Base-by-base conservation (phyloP, 78 protist genomes). In the Acrasis kona region DNA sequence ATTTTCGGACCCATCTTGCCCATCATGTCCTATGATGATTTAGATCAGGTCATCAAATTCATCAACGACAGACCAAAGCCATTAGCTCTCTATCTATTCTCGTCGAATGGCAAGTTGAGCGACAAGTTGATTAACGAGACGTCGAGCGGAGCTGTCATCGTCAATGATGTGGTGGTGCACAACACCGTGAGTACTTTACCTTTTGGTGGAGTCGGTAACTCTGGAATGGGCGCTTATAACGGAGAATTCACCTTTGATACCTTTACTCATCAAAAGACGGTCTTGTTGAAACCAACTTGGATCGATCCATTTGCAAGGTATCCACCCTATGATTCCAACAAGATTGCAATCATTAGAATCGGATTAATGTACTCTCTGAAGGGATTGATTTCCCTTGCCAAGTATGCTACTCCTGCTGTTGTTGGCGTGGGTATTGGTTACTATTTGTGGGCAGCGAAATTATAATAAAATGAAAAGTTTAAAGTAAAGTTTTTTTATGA, bases 131-230 rank as follows among this genome's bases (percentile, higher is more conserved):
- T 41, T 19, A 68, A 31, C 58, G 3, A 8, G 34, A 77, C 77
- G 29, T 10, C 28, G 31, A 41, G 86, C 10, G 94, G 92, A 30
- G 2, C 64, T 3, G 64, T 70, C 30, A 5, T 19, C 42, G 58
- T 85, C 68, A 92, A 92, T 58, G 87, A 89, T 32, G 1, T 27
- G 42, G 19, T 84, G 9, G 0, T 69, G 40, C 89, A 86, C 37
- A 0, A 0, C 57, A 32, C 0, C 31, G 0, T 5, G 73, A 30
- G 36, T 3, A 37, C 5, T 0, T 82, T 96, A 30, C 99, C 99
- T 35, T 96, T 96, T 41, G 99, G 98, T 9, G 99, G 99, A 19
- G 87, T 94, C 12, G 99, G 99, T 41, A 57, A 70, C n/a, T 39
- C 79, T 29, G 99, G 99, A 19, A 38, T 85, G 70, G 99, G 98